These are phyloP conservation scores for Mycena galericulata DNA, from an alignment of 768 basidiomycete genomes.

Conservation along the genomic window DNA sequence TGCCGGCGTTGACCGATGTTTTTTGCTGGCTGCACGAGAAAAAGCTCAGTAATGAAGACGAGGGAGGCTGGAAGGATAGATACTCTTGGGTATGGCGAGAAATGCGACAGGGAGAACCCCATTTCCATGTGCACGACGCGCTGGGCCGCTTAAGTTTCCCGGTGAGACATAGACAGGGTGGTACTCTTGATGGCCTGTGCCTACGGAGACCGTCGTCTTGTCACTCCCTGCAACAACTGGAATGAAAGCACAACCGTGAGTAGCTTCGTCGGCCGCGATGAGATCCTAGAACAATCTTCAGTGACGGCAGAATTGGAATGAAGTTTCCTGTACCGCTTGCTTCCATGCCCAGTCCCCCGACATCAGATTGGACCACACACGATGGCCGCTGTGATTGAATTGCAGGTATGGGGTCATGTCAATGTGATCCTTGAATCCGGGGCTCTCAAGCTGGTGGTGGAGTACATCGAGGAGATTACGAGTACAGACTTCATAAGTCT, in stretches of 20 bases:
- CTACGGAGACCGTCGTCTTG: constrained; percentile 40
- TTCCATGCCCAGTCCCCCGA: constrained; percentile 49
- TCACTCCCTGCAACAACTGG: constrained; percentile 40
- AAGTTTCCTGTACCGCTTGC: constrained; percentile 41
- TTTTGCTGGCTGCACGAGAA: background rate
- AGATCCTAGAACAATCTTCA: background rate
- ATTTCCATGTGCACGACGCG: constrained; percentile 3
- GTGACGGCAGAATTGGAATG: background rate
- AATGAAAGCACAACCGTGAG: constrained; percentile 32
- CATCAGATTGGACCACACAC: constrained; percentile 46
- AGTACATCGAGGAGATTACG: background rate
- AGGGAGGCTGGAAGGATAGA: background rate
- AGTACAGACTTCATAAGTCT: background rate
- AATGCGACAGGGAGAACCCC: background rate
- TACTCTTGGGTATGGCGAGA: background rate
- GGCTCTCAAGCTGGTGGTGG: constrained; percentile 29
- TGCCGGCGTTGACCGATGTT: background rate
- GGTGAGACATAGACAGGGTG: constrained; percentile 42
- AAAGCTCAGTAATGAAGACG: background rate
- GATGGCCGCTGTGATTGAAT: constrained; percentile 33
- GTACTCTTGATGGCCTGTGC: constrained; percentile 26
- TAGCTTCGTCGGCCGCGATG: background rate
- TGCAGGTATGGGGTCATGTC: constrained; percentile 40
- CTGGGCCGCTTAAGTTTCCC: constrained; percentile 25
- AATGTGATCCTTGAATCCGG: constrained; percentile 34